Evolutionary conservation across 2,329 filamentous ascomycete species (phyloP), one percentile per base, ranked within the genome.

Genomic region (Fusarium coffeatum): DNA sequence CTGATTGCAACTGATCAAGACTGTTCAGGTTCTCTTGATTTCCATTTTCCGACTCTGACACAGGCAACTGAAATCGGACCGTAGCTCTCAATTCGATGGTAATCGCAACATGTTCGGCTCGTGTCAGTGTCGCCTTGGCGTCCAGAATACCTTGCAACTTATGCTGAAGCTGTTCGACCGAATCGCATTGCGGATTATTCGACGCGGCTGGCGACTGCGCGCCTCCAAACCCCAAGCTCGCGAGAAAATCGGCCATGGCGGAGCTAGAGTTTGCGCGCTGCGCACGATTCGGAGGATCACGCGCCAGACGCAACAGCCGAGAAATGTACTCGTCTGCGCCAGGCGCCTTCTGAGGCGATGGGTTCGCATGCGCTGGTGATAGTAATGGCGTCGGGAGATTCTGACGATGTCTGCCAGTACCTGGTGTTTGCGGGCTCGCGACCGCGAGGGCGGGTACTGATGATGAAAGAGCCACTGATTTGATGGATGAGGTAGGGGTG

Each of bases 41-140:
- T 25, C 77, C 77, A 65, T 80, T 80, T 43, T 85, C 82, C 27
- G 69, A 55, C 23, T 82, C 80, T 49, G 76, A 74, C 48, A 80
- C 73, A 4, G 76, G 72, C 9, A 88, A 66, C 11, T 81, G 70
- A 56, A 89, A 83, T 30, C 81, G 77, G 6, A 82, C 79, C 10
- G 81, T 79, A 1, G 82, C 76, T 2, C 81, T 79, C 28, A 89
- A 74, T 65, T 86, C 83, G 54, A 87, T 80, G 3, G 79, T 83
- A 20, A 79, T 74, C 10, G 83, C 80, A 13, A 87, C 76, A 67
- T 86, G 85, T 55, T 87, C 81, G 42, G 85, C 86, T 49, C 83
- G 84, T 22, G 80, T 85, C 13, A 81, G 78, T 7, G 83, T 82
- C 20, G 80, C 79, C 64, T 84, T 87, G 20, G 77, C 74, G 8